phyloP scores from a whole-genome alignment of 1,284 basidiomycete species.

The Fistulinella cinereoalba region DNA sequence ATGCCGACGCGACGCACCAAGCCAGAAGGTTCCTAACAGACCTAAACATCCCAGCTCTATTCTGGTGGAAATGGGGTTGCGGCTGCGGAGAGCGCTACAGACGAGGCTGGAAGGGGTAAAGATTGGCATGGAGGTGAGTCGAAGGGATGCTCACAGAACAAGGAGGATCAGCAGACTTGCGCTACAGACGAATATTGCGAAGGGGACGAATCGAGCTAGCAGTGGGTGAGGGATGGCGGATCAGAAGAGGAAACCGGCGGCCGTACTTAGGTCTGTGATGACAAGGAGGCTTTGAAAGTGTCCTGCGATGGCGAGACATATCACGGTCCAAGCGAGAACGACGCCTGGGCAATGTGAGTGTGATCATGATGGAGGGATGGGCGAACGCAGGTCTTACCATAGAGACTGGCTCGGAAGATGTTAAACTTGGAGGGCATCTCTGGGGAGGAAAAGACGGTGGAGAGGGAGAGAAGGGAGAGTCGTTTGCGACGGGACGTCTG shows the following conservation, averaged over 20 bases:
- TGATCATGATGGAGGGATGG: conserved; percentile 6
- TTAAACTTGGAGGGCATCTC: conserved; percentile 58
- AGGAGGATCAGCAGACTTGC: conserved; percentile 64
- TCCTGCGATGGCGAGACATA: conserved; percentile 71
- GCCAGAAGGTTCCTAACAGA: conserved; percentile 73
- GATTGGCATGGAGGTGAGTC: not conserved
- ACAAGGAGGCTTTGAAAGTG: conserved; percentile 69
- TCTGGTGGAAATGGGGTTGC: conserved; percentile 75
- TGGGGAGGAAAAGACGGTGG: conserved; percentile 26
- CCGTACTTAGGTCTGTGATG: conserved; percentile 75
- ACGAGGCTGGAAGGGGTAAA: conserved; percentile 45
- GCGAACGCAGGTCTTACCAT: conserved; percentile 43
- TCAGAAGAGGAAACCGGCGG: not conserved
- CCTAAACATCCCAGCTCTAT: conserved; percentile 69
- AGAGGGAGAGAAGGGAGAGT: conserved; percentile 28
- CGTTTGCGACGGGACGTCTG: conserved; percentile 41
- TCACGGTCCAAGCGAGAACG: conserved; percentile 66
- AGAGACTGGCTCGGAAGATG: conserved; percentile 59
- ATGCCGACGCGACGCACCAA: conserved; percentile 48
- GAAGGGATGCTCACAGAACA: conserved; percentile 52
- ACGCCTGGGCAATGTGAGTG: conserved; percentile 41
- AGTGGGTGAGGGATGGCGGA: conserved; percentile 4
- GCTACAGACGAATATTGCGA: conserved; percentile 74
- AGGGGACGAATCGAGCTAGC: conserved; percentile 77
- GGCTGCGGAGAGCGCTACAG: conserved; percentile 57